Conservation (phyloP, 2,329 filamentous ascomycete species). For the Harringtonia lauricola region DNA sequence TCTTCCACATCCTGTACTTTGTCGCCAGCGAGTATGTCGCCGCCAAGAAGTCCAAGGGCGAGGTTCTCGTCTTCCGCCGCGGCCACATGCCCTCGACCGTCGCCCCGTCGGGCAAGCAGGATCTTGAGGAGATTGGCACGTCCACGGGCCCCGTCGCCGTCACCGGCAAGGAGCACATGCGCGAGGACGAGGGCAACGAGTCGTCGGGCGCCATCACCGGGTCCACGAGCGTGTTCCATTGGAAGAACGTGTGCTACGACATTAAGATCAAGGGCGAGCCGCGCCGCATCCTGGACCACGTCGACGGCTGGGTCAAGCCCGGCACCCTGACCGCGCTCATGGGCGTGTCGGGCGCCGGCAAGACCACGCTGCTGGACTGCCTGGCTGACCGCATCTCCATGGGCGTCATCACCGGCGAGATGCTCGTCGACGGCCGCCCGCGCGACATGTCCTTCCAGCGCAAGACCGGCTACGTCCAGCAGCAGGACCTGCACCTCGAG, state of each 20-base stretch:
- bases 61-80: conserved; percentile 37
- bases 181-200: too few relatives aligned
- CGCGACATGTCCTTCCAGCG: conserved; percentile 78
- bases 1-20: conserved; percentile 51
- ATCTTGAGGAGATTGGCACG: too few relatives aligned
- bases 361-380: conserved; percentile 80
- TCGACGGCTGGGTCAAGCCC: conserved; percentile 89
- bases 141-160: not conserved
- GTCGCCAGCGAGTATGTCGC: conserved; percentile 51
- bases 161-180: too few relatives aligned
- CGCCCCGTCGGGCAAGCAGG: too few relatives aligned
- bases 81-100: too few relatives aligned
- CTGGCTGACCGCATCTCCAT: conserved; percentile 77
- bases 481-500: conserved; percentile 79
- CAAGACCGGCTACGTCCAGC: conserved; percentile 84
- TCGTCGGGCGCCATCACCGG: conserved; percentile 33
- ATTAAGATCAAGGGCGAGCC: conserved; percentile 68
- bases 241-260: conserved; percentile 69
- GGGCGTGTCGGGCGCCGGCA: conserved; percentile 84
- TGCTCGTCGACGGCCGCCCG: conserved; percentile 54
- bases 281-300: conserved; percentile 71
- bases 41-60: conserved; percentile 60
- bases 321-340: conserved; percentile 83
- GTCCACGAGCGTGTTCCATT: conserved; percentile 73
- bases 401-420: conserved; percentile 79